These are phyloP conservation scores for Phylloporus sp. DNA, from an alignment of 768 basidiomycete species.

Conservation along the genomic window DNA sequence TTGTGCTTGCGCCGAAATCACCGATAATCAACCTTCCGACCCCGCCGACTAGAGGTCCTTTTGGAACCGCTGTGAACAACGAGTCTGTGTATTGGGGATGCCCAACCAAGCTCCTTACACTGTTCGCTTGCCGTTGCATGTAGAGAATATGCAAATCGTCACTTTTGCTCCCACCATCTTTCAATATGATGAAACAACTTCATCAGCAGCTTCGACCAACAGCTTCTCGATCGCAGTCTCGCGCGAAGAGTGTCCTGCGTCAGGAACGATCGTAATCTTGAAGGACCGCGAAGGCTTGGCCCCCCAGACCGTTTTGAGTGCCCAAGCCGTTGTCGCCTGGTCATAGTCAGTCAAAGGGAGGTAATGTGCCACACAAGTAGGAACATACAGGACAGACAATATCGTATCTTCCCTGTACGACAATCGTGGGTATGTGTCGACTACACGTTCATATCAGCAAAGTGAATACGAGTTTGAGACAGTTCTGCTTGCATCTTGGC, in stretches of 20 bases:
- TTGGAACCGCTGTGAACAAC: too few species aligned
- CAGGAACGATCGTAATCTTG: constrained; percentile 64
- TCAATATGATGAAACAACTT: constrained; percentile 26
- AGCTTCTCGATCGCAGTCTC: constrained; percentile 68
- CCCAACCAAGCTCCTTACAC: background rate
- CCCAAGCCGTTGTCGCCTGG: constrained; percentile 76
- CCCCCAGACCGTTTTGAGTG: constrained; percentile 79
- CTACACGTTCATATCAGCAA: constrained; percentile 36
- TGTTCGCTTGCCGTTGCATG: background rate
- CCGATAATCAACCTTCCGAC: too few species aligned
- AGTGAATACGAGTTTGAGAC: background rate
- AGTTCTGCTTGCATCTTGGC: constrained; percentile 70
- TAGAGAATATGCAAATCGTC: background rate
- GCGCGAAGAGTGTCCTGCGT: constrained; percentile 83
- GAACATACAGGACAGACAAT: constrained; percentile 75
- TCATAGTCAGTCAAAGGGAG: background rate
- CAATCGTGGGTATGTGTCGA: constrained; percentile 80
- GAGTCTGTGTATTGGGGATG: background rate
- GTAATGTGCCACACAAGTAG: background rate
- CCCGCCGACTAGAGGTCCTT: too few species aligned
- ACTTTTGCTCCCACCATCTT: background rate
- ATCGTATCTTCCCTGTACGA: constrained; percentile 87
- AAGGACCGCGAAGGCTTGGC: constrained; percentile 46
- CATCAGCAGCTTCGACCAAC: constrained; percentile 56
- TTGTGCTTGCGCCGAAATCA: too few species aligned